Base-by-base conservation (phyloP, 768 basidiomycete species). In the Boletus patriciae region DNA sequence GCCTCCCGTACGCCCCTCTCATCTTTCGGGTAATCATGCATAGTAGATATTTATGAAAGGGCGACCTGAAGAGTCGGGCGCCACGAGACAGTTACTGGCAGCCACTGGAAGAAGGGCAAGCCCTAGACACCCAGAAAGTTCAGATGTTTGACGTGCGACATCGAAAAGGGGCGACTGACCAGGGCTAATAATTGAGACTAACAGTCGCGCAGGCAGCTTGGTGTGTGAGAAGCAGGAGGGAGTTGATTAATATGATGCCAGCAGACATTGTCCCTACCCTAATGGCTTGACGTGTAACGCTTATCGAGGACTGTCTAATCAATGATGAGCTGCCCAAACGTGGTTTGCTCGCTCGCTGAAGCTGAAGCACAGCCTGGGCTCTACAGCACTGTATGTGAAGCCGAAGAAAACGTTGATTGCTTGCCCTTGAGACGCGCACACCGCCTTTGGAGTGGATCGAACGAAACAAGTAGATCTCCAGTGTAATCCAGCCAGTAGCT, bases 321-420 rank as follows among this genome's bases (percentile, higher is more conserved):
- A 41, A 31, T 31, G 42, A n/a, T n/a, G n/a, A n/a, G n/a, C 18
- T 34, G 21, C 36, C 61, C 46, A 65, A 66, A 65, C 51, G 36
- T 33, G 42, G 55, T 25, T 19, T 8, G 6, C 44, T 49, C 38
- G 18, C 23, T 6, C 4, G 19, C 21, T n/a, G n/a, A n/a, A n/a
- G n/a, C 25, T 12, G 58, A 33, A 50, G 38, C 57, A 43, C 31
- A 31, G 31, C 31, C 31, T 31, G 31, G 11, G 31, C 7, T 31
- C 31, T 31, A 11, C 31, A 31, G 11, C 31, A 11, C 31, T 10
- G 31, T 31, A 36, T 40, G 41, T 34, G 10, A 34, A 44, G 42
- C 42, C 5, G 19, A 42, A n/a, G 21, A 16, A 18, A 25, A 7
- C 31, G 42, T 11, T 33, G 21, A 44, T 29, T 52, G 42, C 33